Evolutionary conservation across 257 asterid genomes (phyloP).

Genomic region (Solanum clarkiae): DNA sequence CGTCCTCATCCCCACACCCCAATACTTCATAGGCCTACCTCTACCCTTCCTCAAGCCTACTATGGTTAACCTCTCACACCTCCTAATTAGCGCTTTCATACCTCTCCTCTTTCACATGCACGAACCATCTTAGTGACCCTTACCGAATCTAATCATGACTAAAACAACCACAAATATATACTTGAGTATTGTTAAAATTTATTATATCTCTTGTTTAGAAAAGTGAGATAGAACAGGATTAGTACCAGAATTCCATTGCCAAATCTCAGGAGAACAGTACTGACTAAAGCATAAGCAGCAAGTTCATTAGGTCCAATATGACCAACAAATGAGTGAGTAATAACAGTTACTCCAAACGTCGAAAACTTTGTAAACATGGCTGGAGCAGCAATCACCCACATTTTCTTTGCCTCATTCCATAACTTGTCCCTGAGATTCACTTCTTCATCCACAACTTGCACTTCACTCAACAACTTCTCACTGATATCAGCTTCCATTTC

Average conservation of each 20-base stretch:
- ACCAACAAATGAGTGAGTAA: constrained; percentile 42
- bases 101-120: not conserved
- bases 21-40: not conserved
- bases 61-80: not conserved
- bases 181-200: not conserved
- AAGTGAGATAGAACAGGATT: not conserved
- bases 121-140: not conserved
- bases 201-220: not conserved
- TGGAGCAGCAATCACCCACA: constrained; percentile 41
- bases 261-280: constrained; percentile 30
- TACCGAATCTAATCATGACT: not conserved
- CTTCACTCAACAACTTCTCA: constrained; percentile 4
- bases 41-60: not conserved
- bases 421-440: constrained; percentile 1
- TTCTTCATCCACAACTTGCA: not conserved
- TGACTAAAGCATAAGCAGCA: constrained; percentile 46
- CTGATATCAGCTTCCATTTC: constrained; percentile 16
- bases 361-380: constrained; percentile 36
- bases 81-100: not conserved
- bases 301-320: constrained; percentile 31
- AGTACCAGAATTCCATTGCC: constrained; percentile 36
- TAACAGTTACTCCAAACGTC: constrained; percentile 31
- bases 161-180: not conserved
- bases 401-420: constrained; percentile 29
- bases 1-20: not conserved